Base-by-base conservation (phyloP, 352 stramenopile genomes). In the Pythium grandisporangium region DNA sequence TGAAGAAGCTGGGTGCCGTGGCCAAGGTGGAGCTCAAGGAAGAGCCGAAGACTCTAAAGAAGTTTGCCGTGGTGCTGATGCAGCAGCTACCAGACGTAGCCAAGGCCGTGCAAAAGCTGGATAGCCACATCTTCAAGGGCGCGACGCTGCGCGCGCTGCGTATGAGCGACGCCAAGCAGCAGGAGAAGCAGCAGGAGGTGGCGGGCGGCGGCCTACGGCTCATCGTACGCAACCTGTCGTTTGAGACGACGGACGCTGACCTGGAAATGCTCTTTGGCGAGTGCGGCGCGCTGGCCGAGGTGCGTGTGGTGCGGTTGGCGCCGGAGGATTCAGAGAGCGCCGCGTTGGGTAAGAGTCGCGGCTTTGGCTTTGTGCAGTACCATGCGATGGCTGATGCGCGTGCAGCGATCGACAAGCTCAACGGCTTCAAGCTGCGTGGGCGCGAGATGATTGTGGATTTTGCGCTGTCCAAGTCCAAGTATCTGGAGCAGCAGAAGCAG, bases 381-480 rank as follows among this genome's bases (percentile, higher is more conserved):
- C 73, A 64, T 5, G 78, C 85, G 35, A 52, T 72, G 24, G 52
- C 56, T 21, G 79, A 86, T 36, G 75, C 76, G 21, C 67, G 66
- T 26, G 26, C 45, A 16, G 75, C 79, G n/a, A 72, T 89, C 27
- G 72, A 80, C 17, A 72, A 78, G 25, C 57, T 86, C 20, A 93
- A 89, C 40, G 77, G 75, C 45, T 53, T 54, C 22, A 90, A 90
- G 41, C 55, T 93, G 23, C 88, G 87, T 43, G 79, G 76, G 33
- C 74, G 79, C 35, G 70, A 88, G 51, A 88, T 93, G 63, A 74
- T 90, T 50, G 79, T 93, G 23, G 79, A 93, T 68, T 88, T 84
- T 55, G 79, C 79, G 27, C 44, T 93, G 21, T 70, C 76, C 10
- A 90, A 93, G 53, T 57, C 61, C 13, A 81, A 93, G 47, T 90